A percentile compares a stretch with the other conserved stretches of the same genome.
phyloP scores from a whole-genome alignment of 2,329 filamentous ascomycete genomes.

The Mycosphaerella arachidis region DNA sequence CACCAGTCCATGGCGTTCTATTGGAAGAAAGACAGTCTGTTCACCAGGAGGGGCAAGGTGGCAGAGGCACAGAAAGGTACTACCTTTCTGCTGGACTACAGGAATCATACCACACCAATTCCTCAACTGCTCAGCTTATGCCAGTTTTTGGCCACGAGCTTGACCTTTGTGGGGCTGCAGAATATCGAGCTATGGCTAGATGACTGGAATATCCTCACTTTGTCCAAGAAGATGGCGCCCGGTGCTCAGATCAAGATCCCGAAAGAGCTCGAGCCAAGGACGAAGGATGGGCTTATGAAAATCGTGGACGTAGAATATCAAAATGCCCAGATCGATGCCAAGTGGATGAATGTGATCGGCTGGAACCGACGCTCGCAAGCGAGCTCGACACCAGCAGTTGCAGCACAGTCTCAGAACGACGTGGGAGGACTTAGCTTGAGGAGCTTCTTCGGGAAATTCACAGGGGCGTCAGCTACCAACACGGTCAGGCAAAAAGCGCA shows the following conservation, averaged over 20 bases:
- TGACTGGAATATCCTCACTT: conserved; percentile 70
- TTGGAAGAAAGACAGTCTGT: conserved; percentile 97
- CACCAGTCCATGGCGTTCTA: conserved; percentile 96
- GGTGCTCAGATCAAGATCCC: conserved; percentile 69
- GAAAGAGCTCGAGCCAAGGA: conserved; percentile 72
- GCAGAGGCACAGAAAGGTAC: conserved; percentile 60
- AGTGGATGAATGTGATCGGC: conserved; percentile 80
- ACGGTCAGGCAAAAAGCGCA: conserved; percentile 57
- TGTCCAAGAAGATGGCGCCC: conserved; percentile 83
- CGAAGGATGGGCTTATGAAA: conserved; percentile 84
- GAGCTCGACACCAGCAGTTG: conserved; percentile 12
- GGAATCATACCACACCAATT: conserved; percentile 79
- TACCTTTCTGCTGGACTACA: conserved; percentile 90
- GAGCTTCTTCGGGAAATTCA: conserved; percentile 72
- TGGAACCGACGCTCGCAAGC: conserved; percentile 58
- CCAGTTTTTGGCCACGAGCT: conserved; percentile 88
- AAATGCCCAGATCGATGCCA: conserved; percentile 86
- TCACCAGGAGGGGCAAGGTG: conserved; percentile 78
- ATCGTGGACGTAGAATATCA: conserved; percentile 75
- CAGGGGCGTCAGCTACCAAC: conserved; percentile 18
- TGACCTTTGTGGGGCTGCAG: conserved; percentile 90
- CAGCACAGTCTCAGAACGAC: conserved; percentile 46
- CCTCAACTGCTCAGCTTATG: conserved; percentile 81
- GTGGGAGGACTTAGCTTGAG: conserved; percentile 45
- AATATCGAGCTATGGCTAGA: conserved; percentile 88